Base-by-base conservation (phyloP, 441 rosid genomes). In the Adansonia gregorii region DNA sequence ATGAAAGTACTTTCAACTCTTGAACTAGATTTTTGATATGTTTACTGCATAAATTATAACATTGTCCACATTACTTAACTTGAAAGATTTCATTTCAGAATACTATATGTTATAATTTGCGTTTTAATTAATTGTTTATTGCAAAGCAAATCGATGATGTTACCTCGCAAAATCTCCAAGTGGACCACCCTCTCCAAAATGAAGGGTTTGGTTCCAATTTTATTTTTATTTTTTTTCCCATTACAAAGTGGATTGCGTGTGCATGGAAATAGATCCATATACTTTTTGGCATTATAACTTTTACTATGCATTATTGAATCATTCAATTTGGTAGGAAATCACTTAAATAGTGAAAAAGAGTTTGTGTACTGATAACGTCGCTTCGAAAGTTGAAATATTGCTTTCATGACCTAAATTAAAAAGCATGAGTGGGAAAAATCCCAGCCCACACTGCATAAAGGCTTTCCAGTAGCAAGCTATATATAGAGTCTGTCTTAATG, bases 141-240 rank as follows among this genome's bases (percentile, higher is more conserved):
- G 31, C 56, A 22, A 6, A 69, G 17, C 20, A 35, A 5, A 64
- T 64, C 2, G 68, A 14, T 68, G 58, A 60, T 8, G 70, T 74
- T 31, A 48, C 77, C 58, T 48, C 24, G 60, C 60, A 74, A 74
- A 61, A 74, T 61, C 46, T 60, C 59, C 31, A 35, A 46, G 14
- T 15, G 45, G 41, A 24, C 64, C 64, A 9, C 35, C 63, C 31
- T 52, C 12, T 5, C 19, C 6, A 15, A 19, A 31, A 56, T 56
- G 35, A 56, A 24, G 27, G 66, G 76, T 58, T 58, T 10, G 46
- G 63, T 43, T 39, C 60, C 17, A 8, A 55, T 72, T 35, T 35
- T 35, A 35, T 1, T 24, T 24, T 24, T 3, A 12, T 52, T 52
- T 3, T 6, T 3, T 61, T 60, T 52, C 12, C 31, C 49, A 27